A percentile compares a stretch with the other conserved stretches of the same genome.
These are phyloP conservation scores for Raphanus sativus DNA, from an alignment of 345 rosid genomes.

Conservation along the genomic window DNA sequence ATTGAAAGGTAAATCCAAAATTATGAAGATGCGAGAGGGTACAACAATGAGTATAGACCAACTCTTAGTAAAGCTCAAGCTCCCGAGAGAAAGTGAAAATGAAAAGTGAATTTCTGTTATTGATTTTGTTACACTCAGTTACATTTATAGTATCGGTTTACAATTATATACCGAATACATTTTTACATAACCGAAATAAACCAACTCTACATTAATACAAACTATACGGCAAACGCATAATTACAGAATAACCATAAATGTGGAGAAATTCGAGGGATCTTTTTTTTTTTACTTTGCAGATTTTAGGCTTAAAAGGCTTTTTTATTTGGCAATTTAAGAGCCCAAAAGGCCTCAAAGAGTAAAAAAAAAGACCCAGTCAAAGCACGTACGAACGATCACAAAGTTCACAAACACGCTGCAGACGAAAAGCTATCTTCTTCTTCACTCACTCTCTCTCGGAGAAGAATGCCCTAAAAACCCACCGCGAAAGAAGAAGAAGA, in stretches of 20 bases:
- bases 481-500: background rate
- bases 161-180: no score
- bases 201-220: background rate
- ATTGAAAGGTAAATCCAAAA: background rate
- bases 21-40: background rate
- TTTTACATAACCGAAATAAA: no score
- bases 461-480: conserved; percentile 28
- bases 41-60: no score
- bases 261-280: background rate
- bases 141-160: no score
- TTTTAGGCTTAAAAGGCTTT: background rate
- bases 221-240: background rate
- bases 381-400: background rate
- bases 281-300: background rate
- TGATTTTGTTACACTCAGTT: no score
- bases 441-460: background rate
- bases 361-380: background rate
- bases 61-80: no score
- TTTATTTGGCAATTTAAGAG: background rate
- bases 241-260: background rate
- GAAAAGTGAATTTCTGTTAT: no score
- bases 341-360: conserved; percentile 2
- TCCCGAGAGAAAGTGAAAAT: no score
- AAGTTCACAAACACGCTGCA: background rate
- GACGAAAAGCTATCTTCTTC: background rate